Evolutionary conservation across 805 yeast species (phyloP).

Genomic region (Cyberlindnera mycetangii): DNA sequence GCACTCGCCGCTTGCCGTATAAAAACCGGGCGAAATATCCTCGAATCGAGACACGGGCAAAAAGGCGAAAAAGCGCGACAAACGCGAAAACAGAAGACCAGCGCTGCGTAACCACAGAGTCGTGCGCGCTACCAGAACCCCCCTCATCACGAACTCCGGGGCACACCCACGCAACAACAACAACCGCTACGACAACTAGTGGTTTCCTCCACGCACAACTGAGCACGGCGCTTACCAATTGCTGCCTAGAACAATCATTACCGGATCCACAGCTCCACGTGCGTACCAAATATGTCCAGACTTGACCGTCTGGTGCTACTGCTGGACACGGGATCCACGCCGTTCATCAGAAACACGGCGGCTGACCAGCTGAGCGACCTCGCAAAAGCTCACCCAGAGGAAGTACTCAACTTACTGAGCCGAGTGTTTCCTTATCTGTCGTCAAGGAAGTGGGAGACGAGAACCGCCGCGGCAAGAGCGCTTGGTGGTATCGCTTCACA

Average conservation of each 20-base stretch:
- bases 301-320: slow-evolving; percentile 43
- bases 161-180: background rate
- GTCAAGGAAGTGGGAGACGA: slow-evolving; percentile 90
- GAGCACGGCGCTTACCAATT: background rate
- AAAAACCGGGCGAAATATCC: slow-evolving; percentile 16
- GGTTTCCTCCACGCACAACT: background rate
- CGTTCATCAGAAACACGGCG: slow-evolving; percentile 90
- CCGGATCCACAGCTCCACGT: background rate
- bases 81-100: background rate
- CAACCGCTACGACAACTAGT: background rate
- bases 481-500: slow-evolving; percentile 88
- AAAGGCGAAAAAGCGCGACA: background rate
- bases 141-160: background rate
- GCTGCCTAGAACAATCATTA: background rate
- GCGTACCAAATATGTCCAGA: slow-evolving; percentile 31
- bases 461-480: slow-evolving; percentile 92
- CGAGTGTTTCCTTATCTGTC: slow-evolving; percentile 87
- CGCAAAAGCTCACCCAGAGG: slow-evolving; percentile 94
- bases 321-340: slow-evolving; percentile 93
- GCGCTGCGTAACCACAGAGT: slow-evolving; percentile 4
- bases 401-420: slow-evolving; percentile 73
- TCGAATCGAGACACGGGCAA: slow-evolving; percentile 7
- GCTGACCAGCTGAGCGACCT: slow-evolving; percentile 95
- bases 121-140: slow-evolving; percentile 3
- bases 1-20: slow-evolving; percentile 12